Conservation (phyloP, 495 filamentous ascomycete species). For the Penicillium herquei region DNA sequence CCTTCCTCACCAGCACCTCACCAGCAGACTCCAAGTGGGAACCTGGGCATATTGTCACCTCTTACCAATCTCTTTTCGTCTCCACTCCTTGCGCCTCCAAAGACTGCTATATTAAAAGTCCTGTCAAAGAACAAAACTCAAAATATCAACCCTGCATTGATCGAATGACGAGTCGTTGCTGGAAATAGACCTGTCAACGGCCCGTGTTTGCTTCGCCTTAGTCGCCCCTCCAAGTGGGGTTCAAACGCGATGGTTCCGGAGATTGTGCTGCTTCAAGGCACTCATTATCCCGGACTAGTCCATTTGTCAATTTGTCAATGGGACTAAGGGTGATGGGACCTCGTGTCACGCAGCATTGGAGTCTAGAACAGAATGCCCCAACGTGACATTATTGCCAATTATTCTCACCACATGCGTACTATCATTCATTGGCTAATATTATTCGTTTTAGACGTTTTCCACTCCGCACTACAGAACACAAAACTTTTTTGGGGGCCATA, state of each 20-base stretch:
- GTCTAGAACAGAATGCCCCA: neutral
- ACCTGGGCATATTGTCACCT: neutral
- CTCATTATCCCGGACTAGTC: neutral
- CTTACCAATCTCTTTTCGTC: neutral
- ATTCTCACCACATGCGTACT: neutral
- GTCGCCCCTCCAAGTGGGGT: conserved; percentile 2
- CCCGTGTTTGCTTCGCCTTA: conserved; percentile 8
- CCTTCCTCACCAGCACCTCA: neutral
- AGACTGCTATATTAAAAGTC: conserved; percentile 11
- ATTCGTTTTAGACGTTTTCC: conserved; percentile 1
- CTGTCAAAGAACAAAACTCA: conserved; percentile 15
- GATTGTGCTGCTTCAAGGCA: conserved; percentile 9
- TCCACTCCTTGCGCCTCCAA: conserved; percentile 9
- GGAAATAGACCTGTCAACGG: conserved; percentile 24
- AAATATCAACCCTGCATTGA: conserved; percentile 2
- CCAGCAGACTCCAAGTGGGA: neutral
- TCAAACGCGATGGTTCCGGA: conserved; percentile 12
- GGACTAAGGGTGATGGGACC: conserved; percentile 7
- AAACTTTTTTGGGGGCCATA: too few relatives aligned
- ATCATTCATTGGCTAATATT: conserved; percentile 9
- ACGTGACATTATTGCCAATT: conserved; percentile 12
- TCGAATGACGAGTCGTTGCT: conserved; percentile 9
- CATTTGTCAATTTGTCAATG: conserved; percentile 13
- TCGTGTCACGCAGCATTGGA: conserved; percentile 2
- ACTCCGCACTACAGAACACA: too few relatives aligned